Evolutionary conservation across 495 filamentous ascomycete species (phyloP).

Genomic region (Aspergillus biplanus): DNA sequence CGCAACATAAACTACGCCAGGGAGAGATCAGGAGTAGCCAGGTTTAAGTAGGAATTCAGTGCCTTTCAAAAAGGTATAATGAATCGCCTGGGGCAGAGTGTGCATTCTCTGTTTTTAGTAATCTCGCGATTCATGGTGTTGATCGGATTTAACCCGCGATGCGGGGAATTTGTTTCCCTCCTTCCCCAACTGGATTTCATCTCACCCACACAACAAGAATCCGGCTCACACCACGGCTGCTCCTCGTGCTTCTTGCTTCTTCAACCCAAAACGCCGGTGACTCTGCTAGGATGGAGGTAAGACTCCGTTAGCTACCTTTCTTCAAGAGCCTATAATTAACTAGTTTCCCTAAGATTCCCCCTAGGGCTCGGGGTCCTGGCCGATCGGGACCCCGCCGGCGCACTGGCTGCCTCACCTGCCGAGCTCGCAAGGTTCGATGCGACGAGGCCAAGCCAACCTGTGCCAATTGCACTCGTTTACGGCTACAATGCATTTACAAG

Average conservation of each 20-base stretch:
- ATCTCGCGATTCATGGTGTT: not conserved
- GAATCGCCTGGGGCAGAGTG: not conserved
- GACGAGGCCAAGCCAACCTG: conserved; percentile 45
- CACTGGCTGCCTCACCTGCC: conserved; percentile 51
- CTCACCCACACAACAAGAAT: not conserved
- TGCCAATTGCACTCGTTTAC: conserved; percentile 43
- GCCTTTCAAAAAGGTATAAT: too few species aligned
- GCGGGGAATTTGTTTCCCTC: not conserved
- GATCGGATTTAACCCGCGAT: not conserved
- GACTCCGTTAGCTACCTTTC: not conserved
- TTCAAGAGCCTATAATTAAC: not conserved
- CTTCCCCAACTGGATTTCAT: not conserved
- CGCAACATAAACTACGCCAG: too few species aligned
- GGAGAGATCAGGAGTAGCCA: too few species aligned
- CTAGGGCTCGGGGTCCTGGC: conserved; percentile 40
- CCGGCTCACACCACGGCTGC: not conserved
- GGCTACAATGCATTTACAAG: conserved; percentile 40
- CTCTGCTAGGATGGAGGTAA: not conserved
- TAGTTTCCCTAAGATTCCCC: conserved; percentile 29
- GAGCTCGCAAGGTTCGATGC: conserved; percentile 51
- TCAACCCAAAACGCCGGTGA: too few species aligned
- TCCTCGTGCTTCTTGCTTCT: not conserved
- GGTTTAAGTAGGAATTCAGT: too few species aligned
- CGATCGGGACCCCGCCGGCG: conserved; percentile 47
- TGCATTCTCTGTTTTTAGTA: not conserved